Base-by-base conservation (phyloP, 768 basidiomycete genomes). In the Russula abietina region DNA sequence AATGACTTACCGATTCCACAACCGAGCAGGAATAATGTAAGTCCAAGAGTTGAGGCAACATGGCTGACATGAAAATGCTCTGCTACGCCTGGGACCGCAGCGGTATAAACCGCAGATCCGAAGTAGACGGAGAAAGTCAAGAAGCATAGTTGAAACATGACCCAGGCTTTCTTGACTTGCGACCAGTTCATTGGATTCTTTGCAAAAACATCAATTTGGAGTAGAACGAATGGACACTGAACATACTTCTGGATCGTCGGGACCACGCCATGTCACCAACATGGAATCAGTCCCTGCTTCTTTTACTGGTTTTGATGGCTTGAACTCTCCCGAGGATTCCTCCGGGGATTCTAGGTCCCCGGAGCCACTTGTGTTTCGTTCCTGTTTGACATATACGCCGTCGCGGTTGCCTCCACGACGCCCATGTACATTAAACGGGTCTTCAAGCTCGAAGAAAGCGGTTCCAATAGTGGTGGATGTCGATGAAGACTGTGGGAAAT, bases 101-200 rank as follows among this genome's bases (percentile, higher is more conserved):
- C 69, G 6, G 72, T 70, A 65, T 73, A 75, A 53, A 75, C 72
- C 8, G 73, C 71, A 26, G 73, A 71, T 50, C 65, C 75, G 62
- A 76, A 71, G 66, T 75, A 76, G 32, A 75, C 70, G 56, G 69
- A 61, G 60, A 75, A 74, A 0, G 74, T 76, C 48, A 76, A 60
- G 39, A 75, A 60, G 61, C 70, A 72, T 43, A 74, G 70, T 50
- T 69, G 69, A 57, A 71, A 72, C 12, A 73, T 69, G 9, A 75
- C 73, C 53, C 73, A 73, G 14, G 53, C 57, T 51, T 71, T 69
- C 50, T 75, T 75, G 14, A 45, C 1, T 17, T 60, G 62, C 4
- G 73, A 71, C 75, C 75, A 75, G 60, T 75, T 72, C 57, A 41
- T 48, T 4, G 61, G 59, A 30, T 62, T 43, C 48, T 63, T 55